Evolutionary conservation across 805 yeast species (phyloP), one percentile per base, ranked within the genome.

Genomic region (Spathaspora hagerdaliae): DNA sequence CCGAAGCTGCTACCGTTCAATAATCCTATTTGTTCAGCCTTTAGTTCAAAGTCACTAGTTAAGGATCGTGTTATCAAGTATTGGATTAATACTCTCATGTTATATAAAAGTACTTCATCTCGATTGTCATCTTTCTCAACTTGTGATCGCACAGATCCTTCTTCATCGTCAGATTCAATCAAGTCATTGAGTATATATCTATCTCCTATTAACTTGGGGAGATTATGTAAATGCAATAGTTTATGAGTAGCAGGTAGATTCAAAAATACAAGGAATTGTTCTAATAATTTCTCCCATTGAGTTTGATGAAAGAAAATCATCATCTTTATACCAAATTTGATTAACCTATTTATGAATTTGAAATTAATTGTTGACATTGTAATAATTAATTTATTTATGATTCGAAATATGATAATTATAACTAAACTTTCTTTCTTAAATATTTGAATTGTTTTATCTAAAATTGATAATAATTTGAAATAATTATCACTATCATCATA

Each of bases 331-430:
- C 81, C 79, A 1, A 73, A 36, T 35, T 59, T 59, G 11, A 72
- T 65, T 3, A 81, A 50, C 14, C 55, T 51, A 48, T 73, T 53
- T 3, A 77, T 68, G 15, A 67, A 55, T 5, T 56, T 44, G 6
- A 74, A 55, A 51, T 78, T 68, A 5, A 65, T 57, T 0, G 76
- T 69, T 2, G 78, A 65, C 5, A 73, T 56, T n/a, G 65, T 60
- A 0, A 75, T 50, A 6, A 82, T 51, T 3, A 74, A 52, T 32
- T 67, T 69, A 55, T 82, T 82, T 13, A 77, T 58, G 12, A 82
- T 58, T 42, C 68, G 67, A 38, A 82, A 55, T 2, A 60, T 44
- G 6, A 50, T 42, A 2, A 63, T 51, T 24, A 59, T 47, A 19
- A 62, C 42, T 2, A 57, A 42, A 38, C 50, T 55, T 43, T 68